These are phyloP conservation scores for Neurospora sp. DNA, from an alignment of 2,329 filamentous ascomycete genomes.

Conservation along the genomic window DNA sequence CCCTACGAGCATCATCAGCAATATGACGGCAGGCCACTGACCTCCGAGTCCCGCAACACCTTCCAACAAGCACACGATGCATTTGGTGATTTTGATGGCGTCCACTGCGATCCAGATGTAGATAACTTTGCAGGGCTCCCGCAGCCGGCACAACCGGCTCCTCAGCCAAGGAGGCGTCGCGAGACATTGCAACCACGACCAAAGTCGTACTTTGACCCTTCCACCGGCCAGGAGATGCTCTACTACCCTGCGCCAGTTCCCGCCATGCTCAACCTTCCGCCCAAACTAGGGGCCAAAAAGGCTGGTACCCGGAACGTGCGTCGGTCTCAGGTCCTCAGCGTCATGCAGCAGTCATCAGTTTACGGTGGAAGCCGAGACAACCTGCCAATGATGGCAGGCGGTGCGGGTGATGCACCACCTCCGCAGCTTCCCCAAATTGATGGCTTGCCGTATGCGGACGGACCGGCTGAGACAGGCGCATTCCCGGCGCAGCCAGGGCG, in stretches of 20 bases:
- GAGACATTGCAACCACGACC: conserved; percentile 25
- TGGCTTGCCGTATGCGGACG: conserved; percentile 5
- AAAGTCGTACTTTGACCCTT: conserved; percentile 51
- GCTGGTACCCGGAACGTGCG: conserved; percentile 55
- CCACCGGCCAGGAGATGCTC: conserved; percentile 70
- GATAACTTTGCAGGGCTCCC: conserved; percentile 14
- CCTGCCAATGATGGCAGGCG: conserved; percentile 11
- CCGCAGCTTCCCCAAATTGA: neutral
- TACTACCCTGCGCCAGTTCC: conserved; percentile 95
- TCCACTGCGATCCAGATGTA: conserved; percentile 55
- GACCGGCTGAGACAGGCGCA: neutral
- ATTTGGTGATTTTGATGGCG: conserved; percentile 75
- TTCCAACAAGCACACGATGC: conserved; percentile 55
- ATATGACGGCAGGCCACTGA: conserved; percentile 33
- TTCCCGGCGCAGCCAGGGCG: conserved; percentile 8
- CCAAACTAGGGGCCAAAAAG: conserved; percentile 64
- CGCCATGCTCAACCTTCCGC: conserved; percentile 83
- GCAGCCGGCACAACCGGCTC: conserved; percentile 12
- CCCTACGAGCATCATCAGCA: conserved; percentile 9
- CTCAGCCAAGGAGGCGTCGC: conserved; percentile 6
- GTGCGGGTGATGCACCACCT: conserved; percentile 2
- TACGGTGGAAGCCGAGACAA: conserved; percentile 26
- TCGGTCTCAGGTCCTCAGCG: conserved; percentile 61
- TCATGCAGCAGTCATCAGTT: conserved; percentile 39
- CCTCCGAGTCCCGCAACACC: conserved; percentile 48